Base-by-base conservation (phyloP, 805 yeast genomes). In the Candida argentea region DNA sequence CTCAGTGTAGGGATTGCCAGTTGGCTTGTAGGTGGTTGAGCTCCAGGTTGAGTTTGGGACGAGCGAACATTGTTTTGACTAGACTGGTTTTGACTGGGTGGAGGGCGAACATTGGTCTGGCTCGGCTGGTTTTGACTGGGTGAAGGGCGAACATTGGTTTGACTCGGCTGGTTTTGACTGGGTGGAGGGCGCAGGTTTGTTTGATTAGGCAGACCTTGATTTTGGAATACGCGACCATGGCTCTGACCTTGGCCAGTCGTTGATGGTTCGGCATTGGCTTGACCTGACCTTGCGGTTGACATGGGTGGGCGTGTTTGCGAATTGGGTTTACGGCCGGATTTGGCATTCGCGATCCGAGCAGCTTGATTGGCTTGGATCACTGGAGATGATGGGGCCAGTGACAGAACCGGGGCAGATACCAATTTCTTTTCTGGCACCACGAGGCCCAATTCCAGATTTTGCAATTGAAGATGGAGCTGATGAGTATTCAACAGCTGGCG, bases 391-490 rank as follows among this genome's bases (percentile, higher is more conserved):
- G 15, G 11, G 5, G 26, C 15, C 20, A 17, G 29, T n/a, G 16
- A 13, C 9, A 24, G 29, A 9, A n/a, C 10, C n/a, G 22, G 25
- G n/a, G n/a, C n/a, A n/a, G n/a, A n/a, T n/a, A n/a, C n/a, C n/a
- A n/a, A n/a, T n/a, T n/a, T n/a, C n/a, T n/a, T n/a, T n/a, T n/a
- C n/a, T n/a, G n/a, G n/a, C n/a, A n/a, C n/a, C n/a, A n/a, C n/a
- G n/a, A n/a, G n/a, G n/a, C n/a, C n/a, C n/a, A 43, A 51, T 26
- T 59, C 65, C 8, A 51, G 47, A 17, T 36, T 40, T 34, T 48
- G 61, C 22, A 60, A 51, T 30, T 59, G 65, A 2, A 54, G 40
- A 30, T 60, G 66, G 33, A 61, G 46, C 28, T 57, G 60, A 23
- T 57, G 65, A 29, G 50, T 52, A 3, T 64, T 51, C 26, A 28